Evolutionary conservation across 116 monocot genomes (phyloP), one percentile per base, ranked within the genome.

Genomic region (Phalaenopsis hybrid): DNA sequence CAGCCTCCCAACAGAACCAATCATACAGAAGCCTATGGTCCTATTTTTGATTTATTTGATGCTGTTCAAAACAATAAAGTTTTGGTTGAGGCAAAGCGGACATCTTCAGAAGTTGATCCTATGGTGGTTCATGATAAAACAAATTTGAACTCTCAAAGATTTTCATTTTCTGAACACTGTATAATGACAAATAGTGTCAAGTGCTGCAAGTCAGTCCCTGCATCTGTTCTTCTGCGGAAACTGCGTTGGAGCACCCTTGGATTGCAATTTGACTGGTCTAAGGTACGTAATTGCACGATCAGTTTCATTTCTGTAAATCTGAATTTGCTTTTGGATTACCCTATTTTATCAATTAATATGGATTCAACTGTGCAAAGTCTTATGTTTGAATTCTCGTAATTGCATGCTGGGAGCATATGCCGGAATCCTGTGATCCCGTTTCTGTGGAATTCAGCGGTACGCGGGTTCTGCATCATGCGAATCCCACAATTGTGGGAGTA

Each of bases 1-100:
- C 95, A 94, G 59, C 98, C 98, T 31, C 98, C 98, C 12, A 98
- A 98, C 69, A 94, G 98, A 82, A 98, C 98, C 3, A 98, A 93
- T 78, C 91, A 92, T 73, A 93, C 89, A 46, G 91, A 89, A 12
- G 85, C 87, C n/a, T 93, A 98, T 82, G 92, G 94, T 34, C 87
- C 88, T n/a, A 82, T 98, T 8, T 82, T 52, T 82, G 89, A 88
- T 70, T 86, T 98, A 74, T 86, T 94, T 46, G 78, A 74, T 76
- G 89, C 97, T 52, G 92, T 82, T 55, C 85, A 81, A 85, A 85
- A 70, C 15, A 79, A 86, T 67, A 89, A 92, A 74, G 74, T 90
- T 85, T 83, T 98, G 68, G 59, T 87, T 77, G 81, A 89, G 80
- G 17, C 78, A 34, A 84, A 86, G 61, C 59, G 21, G 48, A 52